phyloP scores from a whole-genome alignment of 768 basidiomycete genomes.

The Amanita exitialis region DNA sequence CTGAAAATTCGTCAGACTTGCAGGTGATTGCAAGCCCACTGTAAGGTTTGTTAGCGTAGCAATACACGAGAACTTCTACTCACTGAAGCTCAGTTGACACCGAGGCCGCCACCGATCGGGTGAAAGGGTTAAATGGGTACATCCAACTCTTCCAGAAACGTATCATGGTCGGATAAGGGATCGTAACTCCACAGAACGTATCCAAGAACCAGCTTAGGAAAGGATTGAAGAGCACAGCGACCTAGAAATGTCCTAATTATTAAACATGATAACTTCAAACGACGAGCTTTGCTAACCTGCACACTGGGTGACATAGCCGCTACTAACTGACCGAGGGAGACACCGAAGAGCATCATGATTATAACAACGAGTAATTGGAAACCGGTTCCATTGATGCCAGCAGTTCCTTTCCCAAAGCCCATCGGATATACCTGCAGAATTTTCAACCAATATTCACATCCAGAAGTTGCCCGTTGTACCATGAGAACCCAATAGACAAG shows the following conservation, averaged over 20 bases:
- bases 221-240: constrained; percentile 76
- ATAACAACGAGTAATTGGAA: constrained; percentile 64
- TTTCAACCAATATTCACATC: background rate
- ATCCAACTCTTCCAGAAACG: constrained; percentile 73
- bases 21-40: constrained; percentile 62
- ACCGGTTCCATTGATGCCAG: constrained; percentile 55
- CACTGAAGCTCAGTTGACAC: constrained; percentile 70
- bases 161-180: constrained; percentile 55
- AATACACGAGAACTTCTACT: constrained; percentile 10
- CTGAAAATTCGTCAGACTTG: constrained; percentile 55
- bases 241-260: constrained; percentile 19
- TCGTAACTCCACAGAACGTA: constrained; percentile 75
- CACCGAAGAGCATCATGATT: constrained; percentile 55
- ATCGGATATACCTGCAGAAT: constrained; percentile 44
- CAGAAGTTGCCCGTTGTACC: constrained; percentile 25
- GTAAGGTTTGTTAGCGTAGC: constrained; percentile 8
- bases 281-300: constrained; percentile 24
- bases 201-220: constrained; percentile 56
- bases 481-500: constrained; percentile 68
- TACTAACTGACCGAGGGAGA: constrained; percentile 65
- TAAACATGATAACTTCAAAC: constrained; percentile 15
- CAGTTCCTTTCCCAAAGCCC: constrained; percentile 52
- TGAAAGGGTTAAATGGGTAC: constrained; percentile 65
- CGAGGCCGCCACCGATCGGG: constrained; percentile 63
- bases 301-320: constrained; percentile 71